Evolutionary conservation across 2,329 filamentous ascomycete genomes (phyloP).

Genomic region (Venturia asperata): DNA sequence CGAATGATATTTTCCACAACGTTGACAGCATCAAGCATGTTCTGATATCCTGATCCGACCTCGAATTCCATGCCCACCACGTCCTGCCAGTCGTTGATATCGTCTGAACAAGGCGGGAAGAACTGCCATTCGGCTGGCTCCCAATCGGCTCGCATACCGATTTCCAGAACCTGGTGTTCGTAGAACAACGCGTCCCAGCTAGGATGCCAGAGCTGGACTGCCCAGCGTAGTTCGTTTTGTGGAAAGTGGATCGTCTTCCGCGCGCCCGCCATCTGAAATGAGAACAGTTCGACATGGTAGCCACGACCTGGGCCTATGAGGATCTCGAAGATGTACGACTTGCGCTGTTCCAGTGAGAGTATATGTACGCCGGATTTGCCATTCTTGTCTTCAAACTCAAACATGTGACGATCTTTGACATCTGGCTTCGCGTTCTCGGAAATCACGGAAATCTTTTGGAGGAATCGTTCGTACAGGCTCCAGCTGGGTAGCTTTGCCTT

Average conservation of each 20-base stretch:
- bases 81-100: background rate
- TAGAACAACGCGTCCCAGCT: conserved; percentile 12
- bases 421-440: background rate
- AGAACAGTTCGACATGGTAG: conserved; percentile 15
- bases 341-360: background rate
- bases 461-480: background rate
- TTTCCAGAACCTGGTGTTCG: conserved; percentile 7
- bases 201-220: conserved; percentile 11
- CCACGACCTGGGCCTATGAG: background rate
- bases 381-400: conserved; percentile 1
- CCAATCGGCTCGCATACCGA: conserved; percentile 9
- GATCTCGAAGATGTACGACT: conserved; percentile 10
- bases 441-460: background rate
- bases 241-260: background rate
- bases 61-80: conserved; percentile 11
- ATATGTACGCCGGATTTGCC: background rate
- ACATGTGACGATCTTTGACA: conserved; percentile 6
- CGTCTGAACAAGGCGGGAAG: conserved; percentile 1
- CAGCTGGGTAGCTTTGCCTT: background rate
- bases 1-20: conserved; percentile 12
- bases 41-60: conserved; percentile 6
- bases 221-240: conserved; percentile 8
- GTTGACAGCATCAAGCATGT: background rate
- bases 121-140: conserved; percentile 16
- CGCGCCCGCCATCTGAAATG: background rate